Conservation (phyloP, 306 rosid species). For the Potentilla sterilis region DNA sequence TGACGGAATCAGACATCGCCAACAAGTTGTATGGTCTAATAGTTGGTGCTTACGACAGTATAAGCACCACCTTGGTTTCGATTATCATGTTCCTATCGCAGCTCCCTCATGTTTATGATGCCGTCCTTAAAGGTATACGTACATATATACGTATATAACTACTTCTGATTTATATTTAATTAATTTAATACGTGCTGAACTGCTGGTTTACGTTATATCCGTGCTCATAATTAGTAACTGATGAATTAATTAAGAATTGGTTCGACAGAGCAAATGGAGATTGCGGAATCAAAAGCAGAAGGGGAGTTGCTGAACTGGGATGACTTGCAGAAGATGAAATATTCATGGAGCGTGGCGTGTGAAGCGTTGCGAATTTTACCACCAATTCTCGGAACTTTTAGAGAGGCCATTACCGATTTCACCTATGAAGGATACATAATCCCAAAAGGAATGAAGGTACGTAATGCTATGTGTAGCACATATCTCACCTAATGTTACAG, state of each 20-base stretch:
- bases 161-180: neutral
- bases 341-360: slow-evolving; percentile 1
- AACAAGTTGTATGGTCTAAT: slow-evolving; percentile 1
- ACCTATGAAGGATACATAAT: neutral
- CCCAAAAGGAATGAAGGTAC: slow-evolving; percentile 2
- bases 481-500: too few species aligned
- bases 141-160: neutral
- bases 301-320: neutral
- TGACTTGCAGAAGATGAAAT: slow-evolving; percentile 1
- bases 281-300: neutral
- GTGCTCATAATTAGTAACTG: neutral
- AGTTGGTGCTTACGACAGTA: neutral
- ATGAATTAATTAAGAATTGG: neutral
- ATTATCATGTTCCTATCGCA: neutral
- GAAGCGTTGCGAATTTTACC: neutral
- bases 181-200: neutral
- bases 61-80: neutral
- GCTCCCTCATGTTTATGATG: slow-evolving; percentile 9
- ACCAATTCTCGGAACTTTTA: neutral
- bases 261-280: slow-evolving; percentile 3
- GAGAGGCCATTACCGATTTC: neutral
- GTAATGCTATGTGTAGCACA: neutral
- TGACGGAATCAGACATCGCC: neutral
- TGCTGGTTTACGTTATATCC: neutral
- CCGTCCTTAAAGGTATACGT: neutral